A percentile compares a stretch with the other conserved stretches of the same genome.
These are phyloP conservation scores for Limtongozyma cylindracea DNA, from an alignment of 805 yeast species.

Conservation along the genomic window DNA sequence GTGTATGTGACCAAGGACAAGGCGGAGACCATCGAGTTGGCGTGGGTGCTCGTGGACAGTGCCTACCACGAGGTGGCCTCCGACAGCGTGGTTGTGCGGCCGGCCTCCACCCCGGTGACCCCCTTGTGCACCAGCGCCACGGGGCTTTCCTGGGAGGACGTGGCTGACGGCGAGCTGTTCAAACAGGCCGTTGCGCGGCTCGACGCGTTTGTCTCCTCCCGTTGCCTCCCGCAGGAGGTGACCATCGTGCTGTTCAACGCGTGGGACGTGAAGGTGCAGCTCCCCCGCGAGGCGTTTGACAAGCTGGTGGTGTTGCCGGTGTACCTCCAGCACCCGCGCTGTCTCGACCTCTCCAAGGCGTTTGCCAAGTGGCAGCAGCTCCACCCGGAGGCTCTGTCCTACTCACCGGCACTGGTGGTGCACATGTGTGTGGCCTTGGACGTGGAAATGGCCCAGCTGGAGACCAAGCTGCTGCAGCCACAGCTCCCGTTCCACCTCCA, in stretches of 20 bases:
- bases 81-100: constrained; percentile 36
- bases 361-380: constrained; percentile 40
- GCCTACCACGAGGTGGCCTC: too few species aligned
- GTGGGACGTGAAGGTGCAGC: constrained; percentile 51
- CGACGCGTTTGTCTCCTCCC: too few species aligned
- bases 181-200: constrained; percentile 34
- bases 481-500: not conserved
- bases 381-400: constrained; percentile 23
- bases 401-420: constrained; percentile 9
- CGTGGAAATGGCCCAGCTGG: constrained; percentile 6
- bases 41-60: too few species aligned
- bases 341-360: constrained; percentile 57
- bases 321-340: constrained; percentile 48
- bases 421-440: constrained; percentile 22
- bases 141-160: constrained; percentile 33
- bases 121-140: constrained; percentile 25
- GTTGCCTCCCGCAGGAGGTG: constrained; percentile 18
- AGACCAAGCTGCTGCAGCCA: constrained; percentile 1
- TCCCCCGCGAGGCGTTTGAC: constrained; percentile 65
- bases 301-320: constrained; percentile 46
- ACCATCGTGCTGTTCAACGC: constrained; percentile 38
- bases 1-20: too few species aligned
- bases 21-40: too few species aligned
- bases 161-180: constrained; percentile 28
- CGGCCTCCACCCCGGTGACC: constrained; percentile 41